Percentiles rank a stretch among this genome's conserved stretches.
These are phyloP conservation scores for Colletotrichum sp. DNA, from an alignment of 2,329 filamentous ascomycete genomes.

Conservation along the genomic window DNA sequence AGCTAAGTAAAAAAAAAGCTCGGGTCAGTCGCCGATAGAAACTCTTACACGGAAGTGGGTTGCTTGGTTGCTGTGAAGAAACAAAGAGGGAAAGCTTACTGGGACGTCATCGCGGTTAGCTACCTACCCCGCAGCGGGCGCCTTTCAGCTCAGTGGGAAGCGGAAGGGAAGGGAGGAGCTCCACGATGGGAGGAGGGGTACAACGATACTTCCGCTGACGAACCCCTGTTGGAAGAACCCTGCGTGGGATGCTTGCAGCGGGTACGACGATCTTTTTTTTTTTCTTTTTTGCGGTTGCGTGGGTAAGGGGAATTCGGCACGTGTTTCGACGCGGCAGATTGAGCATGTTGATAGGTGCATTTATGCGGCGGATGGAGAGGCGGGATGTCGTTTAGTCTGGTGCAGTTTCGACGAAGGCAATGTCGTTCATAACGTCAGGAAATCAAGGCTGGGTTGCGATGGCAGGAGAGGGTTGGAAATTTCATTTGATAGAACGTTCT, in stretches of 20 bases:
- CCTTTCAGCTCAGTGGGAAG: not conserved
- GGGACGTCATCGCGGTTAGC: not conserved
- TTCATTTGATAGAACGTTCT: no score
- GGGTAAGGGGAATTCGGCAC: not conserved
- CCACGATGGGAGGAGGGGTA: not conserved
- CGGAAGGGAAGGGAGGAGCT: not conserved
- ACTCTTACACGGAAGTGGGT: not conserved
- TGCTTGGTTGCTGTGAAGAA: not conserved
- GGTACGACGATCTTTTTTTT: not conserved
- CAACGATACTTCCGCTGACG: not conserved
- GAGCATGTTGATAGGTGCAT: not conserved
- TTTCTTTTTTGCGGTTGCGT: not conserved
- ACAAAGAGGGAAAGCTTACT: not conserved
- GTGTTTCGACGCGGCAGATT: not conserved
- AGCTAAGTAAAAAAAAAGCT: not conserved
- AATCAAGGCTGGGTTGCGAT: not conserved
- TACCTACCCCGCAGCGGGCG: slow-evolving; percentile 1
- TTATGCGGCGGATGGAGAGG: not conserved
- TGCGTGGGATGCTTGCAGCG: not conserved
- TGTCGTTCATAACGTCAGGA: not conserved
- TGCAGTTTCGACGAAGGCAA: not conserved
- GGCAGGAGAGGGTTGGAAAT: not conserved
- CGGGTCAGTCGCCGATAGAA: not conserved
- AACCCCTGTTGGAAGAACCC: not conserved
- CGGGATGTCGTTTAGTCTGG: not conserved